Conservation (phyloP, 139 green algal species). For the Chlorella sp. region DNA sequence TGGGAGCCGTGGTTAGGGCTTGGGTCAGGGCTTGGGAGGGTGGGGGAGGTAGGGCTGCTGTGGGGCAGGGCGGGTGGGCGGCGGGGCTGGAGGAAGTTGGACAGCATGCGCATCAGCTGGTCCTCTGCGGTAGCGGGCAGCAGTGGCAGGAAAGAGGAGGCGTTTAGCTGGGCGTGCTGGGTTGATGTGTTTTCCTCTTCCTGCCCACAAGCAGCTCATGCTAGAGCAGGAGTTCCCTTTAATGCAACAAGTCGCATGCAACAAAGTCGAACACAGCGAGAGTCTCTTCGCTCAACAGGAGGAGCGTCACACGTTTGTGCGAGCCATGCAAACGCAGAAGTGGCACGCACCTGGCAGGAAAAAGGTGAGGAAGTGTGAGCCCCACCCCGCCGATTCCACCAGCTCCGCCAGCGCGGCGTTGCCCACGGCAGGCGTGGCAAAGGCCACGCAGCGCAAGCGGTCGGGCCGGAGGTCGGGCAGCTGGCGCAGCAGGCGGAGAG, state of each 20-base stretch:
- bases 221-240: background rate
- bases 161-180: too few species aligned
- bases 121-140: too few species aligned
- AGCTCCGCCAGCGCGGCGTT: conserved; percentile 58
- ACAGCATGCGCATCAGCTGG: too few species aligned
- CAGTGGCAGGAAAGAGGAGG: too few species aligned
- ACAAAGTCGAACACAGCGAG: too few species aligned
- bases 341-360: conserved; percentile 46
- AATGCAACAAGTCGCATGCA: background rate
- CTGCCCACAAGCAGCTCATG: background rate
- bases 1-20: too few species aligned
- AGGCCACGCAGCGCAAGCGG: conserved; percentile 47
- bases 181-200: too few species aligned
- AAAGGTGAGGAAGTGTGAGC: conserved; percentile 48
- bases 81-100: too few species aligned
- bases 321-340: background rate
- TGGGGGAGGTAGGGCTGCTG: too few species aligned
- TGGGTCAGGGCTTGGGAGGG: too few species aligned
- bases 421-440: conserved; percentile 66
- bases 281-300: background rate
- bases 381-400: conserved; percentile 51
- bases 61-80: too few species aligned
- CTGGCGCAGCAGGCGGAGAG: conserved; percentile 51
- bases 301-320: background rate
- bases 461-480: conserved; percentile 32